Conservation (phyloP, 202 grass and related monocot genomes). For the Cymbopogon flexuosus region DNA sequence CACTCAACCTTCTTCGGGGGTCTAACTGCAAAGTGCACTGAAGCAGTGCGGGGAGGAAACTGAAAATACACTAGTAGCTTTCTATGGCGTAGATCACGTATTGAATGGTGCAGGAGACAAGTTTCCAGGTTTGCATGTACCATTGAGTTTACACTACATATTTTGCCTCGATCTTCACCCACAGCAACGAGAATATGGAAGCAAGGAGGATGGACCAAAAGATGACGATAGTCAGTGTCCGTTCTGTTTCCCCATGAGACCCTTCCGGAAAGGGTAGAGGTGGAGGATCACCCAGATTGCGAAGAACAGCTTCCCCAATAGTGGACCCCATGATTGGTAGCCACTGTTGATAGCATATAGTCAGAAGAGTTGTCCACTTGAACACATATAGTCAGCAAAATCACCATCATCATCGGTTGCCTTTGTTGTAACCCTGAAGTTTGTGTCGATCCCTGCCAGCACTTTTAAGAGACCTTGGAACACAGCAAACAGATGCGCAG, state of each 20-base stretch:
- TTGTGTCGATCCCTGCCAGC: constrained; percentile 83
- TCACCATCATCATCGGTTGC: constrained; percentile 83
- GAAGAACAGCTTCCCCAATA: constrained; percentile 94
- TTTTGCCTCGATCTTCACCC: constrained; percentile 71
- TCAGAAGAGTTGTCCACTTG: constrained; percentile 90
- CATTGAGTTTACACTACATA: too few species aligned
- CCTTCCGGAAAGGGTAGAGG: constrained; percentile 94
- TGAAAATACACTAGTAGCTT: too few species aligned
- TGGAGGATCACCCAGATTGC: constrained; percentile 92
- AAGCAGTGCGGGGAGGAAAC: too few species aligned
- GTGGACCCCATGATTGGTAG: constrained; percentile 86
- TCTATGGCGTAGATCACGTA: too few species aligned
- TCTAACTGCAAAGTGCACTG: too few species aligned
- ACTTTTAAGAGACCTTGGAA: constrained; percentile 94
- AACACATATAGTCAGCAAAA: constrained; percentile 86
- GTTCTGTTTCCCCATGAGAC: constrained; percentile 89
- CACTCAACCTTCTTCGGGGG: too few species aligned
- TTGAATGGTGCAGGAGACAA: too few species aligned
- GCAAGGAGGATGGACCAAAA: constrained; percentile 92
- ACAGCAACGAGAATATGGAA: constrained; percentile 89
- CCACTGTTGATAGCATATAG: constrained; percentile 90
- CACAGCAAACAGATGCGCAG: constrained; percentile 87
- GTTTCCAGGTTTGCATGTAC: too few species aligned
- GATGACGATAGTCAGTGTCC: constrained; percentile 82
- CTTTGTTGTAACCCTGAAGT: constrained; percentile 95